These are phyloP conservation scores for Fusarium brachygibbosum DNA, from an alignment of 2,329 filamentous ascomycete species.

Conservation along the genomic window DNA sequence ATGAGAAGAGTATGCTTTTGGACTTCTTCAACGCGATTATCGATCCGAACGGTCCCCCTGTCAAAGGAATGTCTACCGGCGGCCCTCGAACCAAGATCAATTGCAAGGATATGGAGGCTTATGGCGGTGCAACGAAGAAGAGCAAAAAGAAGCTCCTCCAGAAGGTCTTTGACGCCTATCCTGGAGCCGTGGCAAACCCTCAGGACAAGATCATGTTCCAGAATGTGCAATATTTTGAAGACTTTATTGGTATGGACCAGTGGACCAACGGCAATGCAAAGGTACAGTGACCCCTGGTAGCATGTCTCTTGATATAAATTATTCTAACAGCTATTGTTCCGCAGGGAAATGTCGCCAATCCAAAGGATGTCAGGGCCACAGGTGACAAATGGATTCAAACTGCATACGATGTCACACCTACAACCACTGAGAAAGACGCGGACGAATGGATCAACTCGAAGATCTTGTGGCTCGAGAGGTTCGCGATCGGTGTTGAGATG, in stretches of 20 bases:
- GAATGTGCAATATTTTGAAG: neutral
- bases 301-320: too few species aligned
- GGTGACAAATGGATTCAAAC: neutral
- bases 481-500: conserved; percentile 22
- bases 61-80: neutral
- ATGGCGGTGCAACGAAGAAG: neutral
- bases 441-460: too few species aligned
- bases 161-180: conserved; percentile 13
- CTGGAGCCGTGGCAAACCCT: neutral
- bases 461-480: neutral
- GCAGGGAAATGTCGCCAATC: neutral
- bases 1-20: conserved; percentile 30
- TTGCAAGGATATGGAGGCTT: conserved; percentile 19
- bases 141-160: neutral
- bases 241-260: conserved; percentile 29
- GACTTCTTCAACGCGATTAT: conserved; percentile 19
- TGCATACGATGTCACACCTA: neutral
- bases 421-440: neutral
- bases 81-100: conserved; percentile 1
- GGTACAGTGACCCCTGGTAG: neutral
- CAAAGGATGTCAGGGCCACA: neutral
- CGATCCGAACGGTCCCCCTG: neutral
- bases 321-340: neutral
- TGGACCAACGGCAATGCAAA: conserved; percentile 15
- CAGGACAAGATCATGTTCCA: neutral